A percentile compares a stretch with the other conserved stretches of the same genome.
Conservation (phyloP, 176 grass and related monocot species). For the Guadua angustifolia region DNA sequence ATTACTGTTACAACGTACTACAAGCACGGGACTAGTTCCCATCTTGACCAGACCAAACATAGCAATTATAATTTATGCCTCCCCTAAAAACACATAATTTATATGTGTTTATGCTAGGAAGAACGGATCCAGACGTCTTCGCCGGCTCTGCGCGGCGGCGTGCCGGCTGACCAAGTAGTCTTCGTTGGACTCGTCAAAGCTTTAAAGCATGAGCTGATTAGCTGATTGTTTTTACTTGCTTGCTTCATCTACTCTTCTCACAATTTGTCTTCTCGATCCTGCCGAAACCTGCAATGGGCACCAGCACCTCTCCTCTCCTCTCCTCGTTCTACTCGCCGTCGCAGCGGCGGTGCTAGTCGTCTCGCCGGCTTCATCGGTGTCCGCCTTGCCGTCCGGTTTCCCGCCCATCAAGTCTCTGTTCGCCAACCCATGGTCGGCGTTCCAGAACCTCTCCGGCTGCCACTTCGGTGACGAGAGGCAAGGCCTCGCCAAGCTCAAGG, state of each 20-base stretch:
- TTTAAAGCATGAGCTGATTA: not conserved
- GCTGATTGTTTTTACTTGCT: not conserved
- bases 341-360: not conserved
- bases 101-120: not conserved
- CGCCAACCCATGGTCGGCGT: slow-evolving; percentile 74
- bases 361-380: not conserved
- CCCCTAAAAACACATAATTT: too few species aligned
- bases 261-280: not conserved
- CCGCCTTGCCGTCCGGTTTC: slow-evolving; percentile 22
- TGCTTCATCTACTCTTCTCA: not conserved
- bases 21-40: not conserved
- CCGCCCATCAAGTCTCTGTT: slow-evolving; percentile 33
- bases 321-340: slow-evolving; percentile 34
- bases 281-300: slow-evolving; percentile 31
- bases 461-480: slow-evolving; percentile 62
- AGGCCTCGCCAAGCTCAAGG: slow-evolving; percentile 68
- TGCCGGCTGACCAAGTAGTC: slow-evolving; percentile 47
- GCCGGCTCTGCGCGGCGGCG: slow-evolving; percentile 18
- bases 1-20: not conserved
- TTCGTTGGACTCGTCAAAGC: slow-evolving; percentile 36
- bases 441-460: slow-evolving; percentile 82
- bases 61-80: not conserved
- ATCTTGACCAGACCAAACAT: slow-evolving; percentile 42
- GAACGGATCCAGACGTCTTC: not conserved
- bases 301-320: not conserved